Conservation (phyloP, 768 basidiomycete genomes). For the Panaeolus cyanescens region DNA sequence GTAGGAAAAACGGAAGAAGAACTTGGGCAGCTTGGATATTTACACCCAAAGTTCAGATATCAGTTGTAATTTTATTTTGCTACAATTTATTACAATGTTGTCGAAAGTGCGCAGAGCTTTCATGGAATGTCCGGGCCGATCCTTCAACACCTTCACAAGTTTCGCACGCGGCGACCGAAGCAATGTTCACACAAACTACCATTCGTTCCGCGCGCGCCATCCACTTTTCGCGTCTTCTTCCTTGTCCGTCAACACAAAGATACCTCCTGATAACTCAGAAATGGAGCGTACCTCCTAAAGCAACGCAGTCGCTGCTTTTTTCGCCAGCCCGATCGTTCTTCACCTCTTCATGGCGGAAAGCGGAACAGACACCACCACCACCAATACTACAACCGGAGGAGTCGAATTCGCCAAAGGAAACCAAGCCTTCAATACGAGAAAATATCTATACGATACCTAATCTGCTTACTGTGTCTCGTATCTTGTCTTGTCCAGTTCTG, state of each 20-base stretch:
- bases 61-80: slow-evolving; percentile 28
- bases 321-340: slow-evolving; percentile 14
- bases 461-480: slow-evolving; percentile 83
- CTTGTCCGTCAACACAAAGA: neutral
- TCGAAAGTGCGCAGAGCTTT: too few relatives aligned
- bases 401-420: neutral
- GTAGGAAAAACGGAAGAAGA: slow-evolving; percentile 38
- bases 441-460: slow-evolving; percentile 97
- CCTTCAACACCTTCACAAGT: slow-evolving; percentile 10
- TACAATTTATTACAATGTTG: too few relatives aligned
- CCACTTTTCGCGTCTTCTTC: slow-evolving; percentile 11
- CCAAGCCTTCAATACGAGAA: slow-evolving; percentile 54
- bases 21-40: slow-evolving; percentile 40
- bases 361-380: slow-evolving; percentile 15
- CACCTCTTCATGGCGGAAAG: slow-evolving; percentile 18
- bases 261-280: neutral
- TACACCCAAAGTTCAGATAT: slow-evolving; percentile 48
- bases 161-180: slow-evolving; percentile 14
- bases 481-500: slow-evolving; percentile 87
- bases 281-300: neutral
- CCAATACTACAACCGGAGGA: slow-evolving; percentile 5
- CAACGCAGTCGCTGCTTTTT: neutral
- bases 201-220: slow-evolving; percentile 18
- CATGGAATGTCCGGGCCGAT: neutral
- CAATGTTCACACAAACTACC: slow-evolving; percentile 22